A percentile compares a stretch with the other conserved stretches of the same genome.
phyloP scores from a whole-genome alignment of 1,284 basidiomycete species.

The Cystobasidium pallidum region DNA sequence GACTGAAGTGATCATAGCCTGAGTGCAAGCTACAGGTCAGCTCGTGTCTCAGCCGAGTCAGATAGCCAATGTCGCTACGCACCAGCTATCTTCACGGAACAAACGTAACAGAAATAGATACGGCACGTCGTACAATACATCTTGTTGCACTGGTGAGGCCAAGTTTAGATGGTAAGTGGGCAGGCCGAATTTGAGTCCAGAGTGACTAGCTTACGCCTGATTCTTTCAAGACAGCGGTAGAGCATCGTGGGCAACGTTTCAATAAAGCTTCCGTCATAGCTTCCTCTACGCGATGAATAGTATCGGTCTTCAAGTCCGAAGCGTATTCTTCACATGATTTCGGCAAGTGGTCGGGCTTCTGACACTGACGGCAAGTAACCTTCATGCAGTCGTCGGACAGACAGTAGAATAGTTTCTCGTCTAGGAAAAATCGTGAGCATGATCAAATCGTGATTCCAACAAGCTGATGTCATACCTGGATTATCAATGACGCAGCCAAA shows the following conservation, averaged over 20 bases:
- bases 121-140: slow-evolving; percentile 26
- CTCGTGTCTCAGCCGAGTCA: slow-evolving; percentile 15
- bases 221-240: slow-evolving; percentile 14
- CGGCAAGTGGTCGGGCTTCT: slow-evolving; percentile 52
- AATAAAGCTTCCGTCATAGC: slow-evolving; percentile 45
- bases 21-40: slow-evolving; percentile 21
- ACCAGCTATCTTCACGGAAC: background rate
- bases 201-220: slow-evolving; percentile 5
- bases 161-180: background rate
- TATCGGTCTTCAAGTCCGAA: slow-evolving; percentile 47
- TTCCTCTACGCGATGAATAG: slow-evolving; percentile 50
- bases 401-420: slow-evolving; percentile 51
- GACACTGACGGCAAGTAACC: slow-evolving; percentile 51
- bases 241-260: slow-evolving; percentile 31
- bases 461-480: slow-evolving; percentile 1
- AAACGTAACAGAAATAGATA: slow-evolving; percentile 12
- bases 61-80: background rate
- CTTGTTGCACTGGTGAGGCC: slow-evolving; percentile 27
- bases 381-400: slow-evolving; percentile 48
- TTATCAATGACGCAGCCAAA: slow-evolving; percentile 52
- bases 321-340: slow-evolving; percentile 50
- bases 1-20: slow-evolving; percentile 49
- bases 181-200: no score
- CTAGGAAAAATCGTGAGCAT: slow-evolving; percentile 46
- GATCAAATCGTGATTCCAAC: background rate